Base-by-base conservation (phyloP, 2,329 filamentous ascomycete genomes). In the Curvularia hawaiiensis region DNA sequence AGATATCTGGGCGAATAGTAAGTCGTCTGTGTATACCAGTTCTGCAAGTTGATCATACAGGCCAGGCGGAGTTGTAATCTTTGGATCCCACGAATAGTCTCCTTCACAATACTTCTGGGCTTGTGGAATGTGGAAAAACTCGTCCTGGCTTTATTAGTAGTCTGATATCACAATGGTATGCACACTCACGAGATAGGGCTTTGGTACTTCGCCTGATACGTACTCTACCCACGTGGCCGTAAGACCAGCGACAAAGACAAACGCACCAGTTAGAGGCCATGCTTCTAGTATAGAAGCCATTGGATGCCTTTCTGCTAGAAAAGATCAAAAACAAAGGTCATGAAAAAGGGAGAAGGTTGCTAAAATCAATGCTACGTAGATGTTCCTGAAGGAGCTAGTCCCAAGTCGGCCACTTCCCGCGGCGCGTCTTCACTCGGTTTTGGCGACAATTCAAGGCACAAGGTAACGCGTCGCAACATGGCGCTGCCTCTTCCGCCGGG, bases 41-140 rank as follows among this genome's bases (percentile, higher is more conserved):
- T n/a, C 11, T 18, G 7, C n/a, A 51, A 43, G 20, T 11, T 45
- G 8, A 78, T 69, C 66, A 49, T 78, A 82, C 68, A 99, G 79
- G 33, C 93, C 95, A 0, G 95, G 94, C 0, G 95, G 95, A 1
- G 95, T 99, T 0, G 95, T 99, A 72, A 99, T 95, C 75, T 98
- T 99, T 58, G 94, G 89, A 76, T 99, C 93, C 95, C 95, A 99
- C 54, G 91, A 83, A 12, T 76, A 73, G 52, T 84, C 84, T 11
- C 89, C 88, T 40, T 84, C 75, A 75, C 93, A 97, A 75, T 97
- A 99, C 30, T 85, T 86, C 69, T 96, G 91, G 0, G 92, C 92
- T 77, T 99, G 95, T 0, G 92, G 91, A 22, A 97, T 88, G 74
- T 99, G 91, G 62, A 95, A 96, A 30, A 92, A 81, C 72, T 96